phyloP scores from a whole-genome alignment of 164 flowering plant species.

The Aristolochia contorta region DNA sequence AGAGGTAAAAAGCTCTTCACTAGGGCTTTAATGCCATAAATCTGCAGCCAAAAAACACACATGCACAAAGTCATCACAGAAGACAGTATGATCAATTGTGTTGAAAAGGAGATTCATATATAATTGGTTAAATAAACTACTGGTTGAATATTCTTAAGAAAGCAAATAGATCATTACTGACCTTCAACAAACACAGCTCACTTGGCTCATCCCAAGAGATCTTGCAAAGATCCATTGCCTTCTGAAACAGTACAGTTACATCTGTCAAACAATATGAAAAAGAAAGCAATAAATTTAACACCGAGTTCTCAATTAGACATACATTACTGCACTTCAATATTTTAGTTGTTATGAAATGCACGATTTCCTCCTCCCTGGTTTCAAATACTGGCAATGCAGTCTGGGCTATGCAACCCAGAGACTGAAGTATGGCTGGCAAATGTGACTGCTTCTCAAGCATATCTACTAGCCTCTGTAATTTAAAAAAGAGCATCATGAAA shows the following conservation, averaged over 20 bases:
- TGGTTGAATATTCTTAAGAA: background rate
- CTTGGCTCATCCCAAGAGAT: constrained; percentile 73
- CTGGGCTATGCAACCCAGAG: constrained; percentile 94
- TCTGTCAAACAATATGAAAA: constrained; percentile 4
- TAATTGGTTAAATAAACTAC: background rate
- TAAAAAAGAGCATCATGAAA: constrained; percentile 6
- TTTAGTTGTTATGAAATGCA: constrained; percentile 52
- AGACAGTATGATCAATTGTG: no score
- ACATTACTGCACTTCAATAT: constrained; percentile 53
- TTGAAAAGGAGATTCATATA: background rate
- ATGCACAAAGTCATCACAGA: background rate
- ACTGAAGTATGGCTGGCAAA: constrained; percentile 87
- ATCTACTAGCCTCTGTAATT: constrained; percentile 83
- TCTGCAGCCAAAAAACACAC: constrained; percentile 29
- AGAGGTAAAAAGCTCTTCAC: constrained; percentile 93
- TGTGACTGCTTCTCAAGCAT: constrained; percentile 74
- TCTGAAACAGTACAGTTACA: constrained; percentile 31
- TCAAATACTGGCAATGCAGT: constrained; percentile 95
- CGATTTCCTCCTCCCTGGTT: constrained; percentile 85
- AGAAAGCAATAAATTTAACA: background rate
- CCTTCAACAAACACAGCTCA: constrained; percentile 85
- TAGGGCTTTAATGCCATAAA: constrained; percentile 71
- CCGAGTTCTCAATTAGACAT: constrained; percentile 12
- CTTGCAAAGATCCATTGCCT: constrained; percentile 28
- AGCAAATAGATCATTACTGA: constrained; percentile 20